Percentiles rank a stretch among this genome's conserved stretches.
phyloP scores from a whole-genome alignment of 768 basidiomycete species.

The Piloderma croceum region DNA sequence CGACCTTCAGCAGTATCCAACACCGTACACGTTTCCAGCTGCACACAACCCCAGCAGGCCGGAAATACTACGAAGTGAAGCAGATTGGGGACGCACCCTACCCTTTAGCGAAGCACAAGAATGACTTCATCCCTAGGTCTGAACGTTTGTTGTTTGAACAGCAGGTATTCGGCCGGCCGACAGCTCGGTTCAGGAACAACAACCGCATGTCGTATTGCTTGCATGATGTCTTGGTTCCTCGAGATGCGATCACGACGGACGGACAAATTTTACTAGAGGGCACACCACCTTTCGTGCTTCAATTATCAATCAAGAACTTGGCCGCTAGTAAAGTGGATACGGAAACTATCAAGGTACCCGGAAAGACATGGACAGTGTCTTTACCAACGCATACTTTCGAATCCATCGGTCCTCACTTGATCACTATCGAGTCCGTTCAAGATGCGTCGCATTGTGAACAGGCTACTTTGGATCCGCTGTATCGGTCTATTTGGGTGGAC shows the following conservation, averaged over 20 bases:
- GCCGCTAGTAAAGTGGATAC: slow-evolving; percentile 52
- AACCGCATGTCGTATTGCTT: slow-evolving; percentile 71
- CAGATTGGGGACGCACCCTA: slow-evolving; percentile 85
- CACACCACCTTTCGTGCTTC: slow-evolving; percentile 77
- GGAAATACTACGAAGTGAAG: slow-evolving; percentile 86
- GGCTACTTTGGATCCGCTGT: slow-evolving; percentile 54
- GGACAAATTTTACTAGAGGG: slow-evolving; percentile 71
- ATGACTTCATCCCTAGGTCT: slow-evolving; percentile 58
- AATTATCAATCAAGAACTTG: slow-evolving; percentile 70
- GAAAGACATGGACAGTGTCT: slow-evolving; percentile 63
- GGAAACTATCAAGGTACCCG: slow-evolving; percentile 30
- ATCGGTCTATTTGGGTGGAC: slow-evolving; percentile 72
- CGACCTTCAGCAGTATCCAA: slow-evolving; percentile 82
- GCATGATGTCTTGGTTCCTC: slow-evolving; percentile 56
- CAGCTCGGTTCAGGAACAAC: slow-evolving; percentile 67
- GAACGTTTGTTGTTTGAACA: slow-evolving; percentile 79
- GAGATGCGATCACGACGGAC: slow-evolving; percentile 48
- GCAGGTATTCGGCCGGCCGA: slow-evolving; percentile 74
- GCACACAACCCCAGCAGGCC: slow-evolving; percentile 69
- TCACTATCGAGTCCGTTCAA: slow-evolving; percentile 69
- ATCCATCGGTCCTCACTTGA: slow-evolving; percentile 74
- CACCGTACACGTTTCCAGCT: slow-evolving; percentile 74
- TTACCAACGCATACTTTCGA: slow-evolving; percentile 67
- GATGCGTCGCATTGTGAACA: slow-evolving; percentile 85
- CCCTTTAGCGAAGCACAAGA: slow-evolving; percentile 63